Conservation (phyloP, 306 rosid genomes). For the Mimosa bimucronata region DNA sequence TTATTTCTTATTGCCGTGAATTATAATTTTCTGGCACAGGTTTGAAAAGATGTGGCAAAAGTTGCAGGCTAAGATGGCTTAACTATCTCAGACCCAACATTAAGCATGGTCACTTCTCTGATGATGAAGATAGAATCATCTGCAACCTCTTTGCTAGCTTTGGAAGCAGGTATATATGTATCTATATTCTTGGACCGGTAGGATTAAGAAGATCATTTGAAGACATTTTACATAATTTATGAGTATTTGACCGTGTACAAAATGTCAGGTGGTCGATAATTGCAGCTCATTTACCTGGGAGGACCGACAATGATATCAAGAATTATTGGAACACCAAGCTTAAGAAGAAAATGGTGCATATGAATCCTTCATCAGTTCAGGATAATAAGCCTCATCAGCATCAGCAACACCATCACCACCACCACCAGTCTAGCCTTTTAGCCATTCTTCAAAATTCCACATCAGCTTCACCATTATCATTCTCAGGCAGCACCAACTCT, state of each 20-base stretch:
- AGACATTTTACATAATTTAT: neutral
- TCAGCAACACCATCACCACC: conserved; percentile 22
- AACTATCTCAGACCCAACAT: conserved; percentile 79
- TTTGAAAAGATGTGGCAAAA: conserved; percentile 75
- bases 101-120: conserved; percentile 75
- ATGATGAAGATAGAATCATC: conserved; percentile 65
- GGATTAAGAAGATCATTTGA: neutral
- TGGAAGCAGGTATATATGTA: conserved; percentile 66
- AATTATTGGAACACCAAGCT: conserved; percentile 79
- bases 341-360: conserved; percentile 58
- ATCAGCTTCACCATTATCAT: conserved; percentile 39
- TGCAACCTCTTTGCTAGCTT: conserved; percentile 65
- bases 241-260: neutral
- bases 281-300: conserved; percentile 69
- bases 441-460: conserved; percentile 41
- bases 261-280: conserved; percentile 68
- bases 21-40: conserved; percentile 44
- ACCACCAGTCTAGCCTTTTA: conserved; percentile 26
- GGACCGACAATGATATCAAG: conserved; percentile 73
- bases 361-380: conserved; percentile 18
- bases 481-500: conserved; percentile 30
- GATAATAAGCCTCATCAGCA: conserved; percentile 29
- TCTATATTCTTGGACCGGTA: neutral
- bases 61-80: conserved; percentile 79
- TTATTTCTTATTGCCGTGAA: neutral